A percentile compares a stretch with the other conserved stretches of the same genome.
Evolutionary conservation across 2,329 filamentous ascomycete species (phyloP).

Genomic region (Oidium heveae): DNA sequence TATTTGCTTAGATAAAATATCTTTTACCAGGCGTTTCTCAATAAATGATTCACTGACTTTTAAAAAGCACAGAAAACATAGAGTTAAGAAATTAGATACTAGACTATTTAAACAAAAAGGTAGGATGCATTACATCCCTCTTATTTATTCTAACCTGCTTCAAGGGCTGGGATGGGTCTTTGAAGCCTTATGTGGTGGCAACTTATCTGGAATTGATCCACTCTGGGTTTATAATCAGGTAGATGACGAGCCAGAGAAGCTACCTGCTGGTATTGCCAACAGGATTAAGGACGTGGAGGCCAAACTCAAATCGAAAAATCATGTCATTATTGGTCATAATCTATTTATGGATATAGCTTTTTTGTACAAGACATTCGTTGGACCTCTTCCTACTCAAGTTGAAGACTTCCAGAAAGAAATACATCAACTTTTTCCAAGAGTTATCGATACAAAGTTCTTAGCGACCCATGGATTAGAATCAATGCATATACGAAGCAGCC

Average conservation of each 20-base stretch:
- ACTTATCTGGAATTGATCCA: constrained; percentile 10
- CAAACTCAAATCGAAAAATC: constrained; percentile 11
- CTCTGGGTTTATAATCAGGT: constrained; percentile 20
- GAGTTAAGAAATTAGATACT: constrained; percentile 6
- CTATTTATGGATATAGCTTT: constrained; percentile 38
- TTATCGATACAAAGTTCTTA: constrained; percentile 37
- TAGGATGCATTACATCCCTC: constrained; percentile 5
- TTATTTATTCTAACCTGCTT: constrained; percentile 14
- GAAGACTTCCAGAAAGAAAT: constrained; percentile 25
- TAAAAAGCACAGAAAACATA: background rate
- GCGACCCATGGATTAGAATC: constrained; percentile 14
- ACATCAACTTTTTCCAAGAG: constrained; percentile 20
- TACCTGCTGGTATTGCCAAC: constrained; percentile 17
- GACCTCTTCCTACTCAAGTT: constrained; percentile 25
- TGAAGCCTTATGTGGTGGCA: constrained; percentile 12
- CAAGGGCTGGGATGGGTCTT: constrained; percentile 13
- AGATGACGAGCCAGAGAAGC: constrained; percentile 7
- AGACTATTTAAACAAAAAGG: constrained; percentile 9
- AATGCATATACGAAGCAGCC: constrained; percentile 20
- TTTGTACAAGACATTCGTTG: constrained; percentile 35
- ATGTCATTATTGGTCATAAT: constrained; percentile 36
- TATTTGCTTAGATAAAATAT: background rate
- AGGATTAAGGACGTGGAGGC: constrained; percentile 7
- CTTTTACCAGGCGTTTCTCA: background rate
- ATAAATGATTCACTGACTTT: background rate